phyloP scores from a whole-genome alignment of 2,329 filamentous ascomycete genomes.

The Fusarium irregulare region DNA sequence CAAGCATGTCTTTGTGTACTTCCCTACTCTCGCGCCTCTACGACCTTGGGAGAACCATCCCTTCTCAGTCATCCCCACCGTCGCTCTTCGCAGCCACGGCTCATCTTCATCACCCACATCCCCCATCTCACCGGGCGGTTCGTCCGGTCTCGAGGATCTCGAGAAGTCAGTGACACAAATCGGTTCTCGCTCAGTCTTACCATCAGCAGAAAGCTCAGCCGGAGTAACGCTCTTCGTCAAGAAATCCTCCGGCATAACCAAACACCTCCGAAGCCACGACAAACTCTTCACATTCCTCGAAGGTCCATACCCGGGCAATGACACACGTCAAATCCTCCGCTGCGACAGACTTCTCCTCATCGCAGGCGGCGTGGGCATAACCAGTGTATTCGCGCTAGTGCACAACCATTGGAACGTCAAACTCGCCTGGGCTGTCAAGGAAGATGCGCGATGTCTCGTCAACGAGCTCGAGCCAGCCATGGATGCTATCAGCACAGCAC shows the following conservation, averaged over 20 bases:
- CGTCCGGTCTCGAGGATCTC: not conserved
- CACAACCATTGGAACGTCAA: constrained; percentile 23
- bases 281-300: constrained; percentile 8
- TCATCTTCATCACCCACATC: fast-evolving
- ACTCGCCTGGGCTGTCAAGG: constrained; percentile 9
- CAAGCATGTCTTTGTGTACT: constrained; percentile 19
- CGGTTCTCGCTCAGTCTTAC: not conserved
- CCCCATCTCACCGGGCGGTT: not conserved
- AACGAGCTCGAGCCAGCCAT: constrained; percentile 14
- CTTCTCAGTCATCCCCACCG: constrained; percentile 13
- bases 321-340: constrained; percentile 3
- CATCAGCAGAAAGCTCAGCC: constrained; percentile 2
- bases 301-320: not conserved
- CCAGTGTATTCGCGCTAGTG: not conserved
- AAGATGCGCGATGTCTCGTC: constrained; percentile 6
- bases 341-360: constrained; percentile 19
- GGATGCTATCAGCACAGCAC: constrained; percentile 1
- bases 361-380: constrained; percentile 16
- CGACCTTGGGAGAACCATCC: constrained; percentile 21
- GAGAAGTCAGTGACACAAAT: constrained; percentile 7
- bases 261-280: constrained; percentile 12
- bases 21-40: constrained; percentile 6
- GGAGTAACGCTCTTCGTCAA: constrained; percentile 14
- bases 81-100: constrained; percentile 1
- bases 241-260: constrained; percentile 10